Evolutionary conservation across 108 stramenopile genomes (phyloP).

Genomic region (Fragilaria crotonensis): DNA sequence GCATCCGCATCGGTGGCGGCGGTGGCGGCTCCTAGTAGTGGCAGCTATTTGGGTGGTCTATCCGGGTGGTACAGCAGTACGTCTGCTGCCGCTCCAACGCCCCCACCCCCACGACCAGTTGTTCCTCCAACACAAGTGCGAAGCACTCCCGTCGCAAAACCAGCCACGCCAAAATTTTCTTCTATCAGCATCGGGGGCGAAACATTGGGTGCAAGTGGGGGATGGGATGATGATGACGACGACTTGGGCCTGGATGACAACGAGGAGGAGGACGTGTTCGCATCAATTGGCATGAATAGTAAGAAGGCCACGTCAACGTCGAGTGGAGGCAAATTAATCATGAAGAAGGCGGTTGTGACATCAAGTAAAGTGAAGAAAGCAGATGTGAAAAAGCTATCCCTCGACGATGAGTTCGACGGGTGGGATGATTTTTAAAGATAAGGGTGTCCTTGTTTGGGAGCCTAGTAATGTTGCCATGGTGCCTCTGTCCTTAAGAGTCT

Average conservation of each 20-base stretch:
- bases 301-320: background rate
- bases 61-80: constrained; percentile 49
- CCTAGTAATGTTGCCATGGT: no score
- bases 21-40: constrained; percentile 25
- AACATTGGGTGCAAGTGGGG: constrained; percentile 37
- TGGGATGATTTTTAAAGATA: constrained; percentile 80
- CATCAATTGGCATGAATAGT: constrained; percentile 45
- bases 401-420: constrained; percentile 56
- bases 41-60: constrained; percentile 51
- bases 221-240: constrained; percentile 23
- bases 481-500: no score
- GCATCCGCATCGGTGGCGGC: constrained; percentile 6
- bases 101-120: constrained; percentile 6
- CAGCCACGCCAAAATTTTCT: constrained; percentile 35
- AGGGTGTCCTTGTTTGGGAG: background rate
- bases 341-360: constrained; percentile 25
- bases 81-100: constrained; percentile 15
- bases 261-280: constrained; percentile 50
- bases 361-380: constrained; percentile 30
- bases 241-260: constrained; percentile 13
- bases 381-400: constrained; percentile 40
- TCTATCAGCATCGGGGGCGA: constrained; percentile 33
- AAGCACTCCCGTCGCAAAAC: constrained; percentile 9
- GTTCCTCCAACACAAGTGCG: constrained; percentile 10
- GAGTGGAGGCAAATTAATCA: constrained; percentile 14